A percentile compares a stretch with the other conserved stretches of the same genome.
phyloP scores from a whole-genome alignment of 1,284 basidiomycete genomes.

The Heterobasidion annosum region DNA sequence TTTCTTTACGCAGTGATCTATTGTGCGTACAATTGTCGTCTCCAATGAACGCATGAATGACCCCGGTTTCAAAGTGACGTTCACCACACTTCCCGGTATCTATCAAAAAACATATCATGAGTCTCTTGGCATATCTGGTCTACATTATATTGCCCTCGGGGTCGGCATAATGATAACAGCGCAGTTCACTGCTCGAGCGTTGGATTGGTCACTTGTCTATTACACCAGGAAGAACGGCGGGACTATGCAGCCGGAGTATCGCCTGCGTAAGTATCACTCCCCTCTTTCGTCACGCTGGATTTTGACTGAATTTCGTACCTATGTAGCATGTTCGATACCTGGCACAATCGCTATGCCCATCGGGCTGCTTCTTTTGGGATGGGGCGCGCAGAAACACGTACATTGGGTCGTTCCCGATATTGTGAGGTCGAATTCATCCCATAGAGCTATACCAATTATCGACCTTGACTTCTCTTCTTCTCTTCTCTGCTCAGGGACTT shows the following conservation, averaged over 20 bases:
- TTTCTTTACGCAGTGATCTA: conserved; percentile 32
- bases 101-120: conserved; percentile 44
- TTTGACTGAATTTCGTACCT: too few relatives aligned
- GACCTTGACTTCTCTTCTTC: too few relatives aligned
- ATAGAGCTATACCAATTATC: too few relatives aligned
- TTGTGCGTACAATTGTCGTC: too few relatives aligned
- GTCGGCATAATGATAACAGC: conserved; percentile 41
- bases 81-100: conserved; percentile 59
- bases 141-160: conserved; percentile 61
- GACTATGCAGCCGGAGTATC: conserved; percentile 48
- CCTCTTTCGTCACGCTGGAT: too few relatives aligned
- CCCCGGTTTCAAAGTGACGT: conserved; percentile 28
- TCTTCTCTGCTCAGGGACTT: too few relatives aligned
- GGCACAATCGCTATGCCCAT: conserved; percentile 44
- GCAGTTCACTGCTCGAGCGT: conserved; percentile 47
- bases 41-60: background rate
- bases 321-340: conserved; percentile 47
- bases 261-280: conserved; percentile 16
- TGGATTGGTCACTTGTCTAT: conserved; percentile 46
- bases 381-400: conserved; percentile 43
- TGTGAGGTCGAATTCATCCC: conserved; percentile 23
- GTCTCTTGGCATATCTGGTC: conserved; percentile 44
- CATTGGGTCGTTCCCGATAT: conserved; percentile 67
- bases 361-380: conserved; percentile 58
- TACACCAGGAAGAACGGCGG: conserved; percentile 42